These are phyloP conservation scores for Gyromitra esculenta DNA, from an alignment of 2,329 filamentous ascomycete species.

Conservation along the genomic window DNA sequence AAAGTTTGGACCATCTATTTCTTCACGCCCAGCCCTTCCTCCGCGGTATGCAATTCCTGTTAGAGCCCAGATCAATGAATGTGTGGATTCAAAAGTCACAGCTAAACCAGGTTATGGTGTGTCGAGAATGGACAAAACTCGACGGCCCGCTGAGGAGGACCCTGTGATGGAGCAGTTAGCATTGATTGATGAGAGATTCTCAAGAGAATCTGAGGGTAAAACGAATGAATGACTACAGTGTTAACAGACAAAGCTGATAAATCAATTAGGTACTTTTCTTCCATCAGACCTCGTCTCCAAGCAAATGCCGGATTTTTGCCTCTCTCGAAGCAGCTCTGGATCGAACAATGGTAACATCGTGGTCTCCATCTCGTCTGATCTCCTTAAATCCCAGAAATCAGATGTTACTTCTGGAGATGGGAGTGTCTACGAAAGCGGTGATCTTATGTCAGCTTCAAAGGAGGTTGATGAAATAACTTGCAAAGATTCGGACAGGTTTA, in stretches of 20 bases:
- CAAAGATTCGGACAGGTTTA: constrained; percentile 31
- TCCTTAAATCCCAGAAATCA: not conserved
- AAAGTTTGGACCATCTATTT: not conserved
- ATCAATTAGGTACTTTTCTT: not conserved
- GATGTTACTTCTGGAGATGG: not conserved
- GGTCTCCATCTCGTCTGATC: not conserved
- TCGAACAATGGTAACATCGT: constrained; percentile 21
- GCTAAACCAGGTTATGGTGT: not conserved
- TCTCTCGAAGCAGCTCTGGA: constrained; percentile 14
- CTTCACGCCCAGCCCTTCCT: constrained; percentile 20
- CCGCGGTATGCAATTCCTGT: constrained; percentile 30
- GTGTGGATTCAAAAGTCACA: not conserved
- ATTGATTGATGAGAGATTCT: constrained; percentile 38
- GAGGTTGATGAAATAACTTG: not conserved
- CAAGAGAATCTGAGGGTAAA: constrained; percentile 19
- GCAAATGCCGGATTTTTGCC: not conserved
- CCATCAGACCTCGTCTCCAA: not conserved
- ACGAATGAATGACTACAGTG: not conserved
- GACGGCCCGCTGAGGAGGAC: constrained; percentile 5
- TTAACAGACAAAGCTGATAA: constrained; percentile 8
- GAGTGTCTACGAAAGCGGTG: not conserved
- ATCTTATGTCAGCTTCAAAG: not conserved
- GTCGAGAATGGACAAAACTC: not conserved
- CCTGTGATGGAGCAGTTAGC: constrained; percentile 27
- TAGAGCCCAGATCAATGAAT: not conserved